phyloP scores from a whole-genome alignment of 1,284 basidiomycete genomes.

The Tremellales sp. region DNA sequence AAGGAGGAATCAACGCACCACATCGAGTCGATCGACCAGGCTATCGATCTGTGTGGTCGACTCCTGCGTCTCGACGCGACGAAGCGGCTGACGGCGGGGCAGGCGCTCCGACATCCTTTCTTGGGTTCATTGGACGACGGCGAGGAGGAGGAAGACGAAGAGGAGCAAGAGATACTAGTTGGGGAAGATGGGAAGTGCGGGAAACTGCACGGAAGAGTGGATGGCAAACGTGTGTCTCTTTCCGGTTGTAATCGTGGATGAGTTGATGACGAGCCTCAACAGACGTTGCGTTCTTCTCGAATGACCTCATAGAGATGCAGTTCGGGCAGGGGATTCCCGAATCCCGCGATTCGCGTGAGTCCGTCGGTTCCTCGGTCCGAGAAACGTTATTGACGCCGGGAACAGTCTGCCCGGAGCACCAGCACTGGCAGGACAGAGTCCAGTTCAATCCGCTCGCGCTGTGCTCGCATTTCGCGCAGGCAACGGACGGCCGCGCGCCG shows the following conservation, averaged over 20 bases:
- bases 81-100: conserved; percentile 67
- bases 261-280: neutral
- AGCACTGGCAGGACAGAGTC: conserved; percentile 41
- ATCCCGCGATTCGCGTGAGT: conserved; percentile 22
- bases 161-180: conserved; percentile 18
- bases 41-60: conserved; percentile 67
- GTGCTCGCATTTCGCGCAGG: neutral
- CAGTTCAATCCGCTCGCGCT: conserved; percentile 30
- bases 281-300: conserved; percentile 38
- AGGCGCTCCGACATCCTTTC: conserved; percentile 74
- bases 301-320: conserved; percentile 31
- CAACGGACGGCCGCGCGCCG: neutral
- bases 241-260: neutral
- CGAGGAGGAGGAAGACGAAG: conserved; percentile 12
- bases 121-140: conserved; percentile 41
- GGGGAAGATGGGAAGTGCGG: conserved; percentile 39
- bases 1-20: conserved; percentile 49
- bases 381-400: neutral
- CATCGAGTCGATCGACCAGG: conserved; percentile 57
- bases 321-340: conserved; percentile 41
- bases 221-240: conserved; percentile 36
- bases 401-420: conserved; percentile 43
- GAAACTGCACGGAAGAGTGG: conserved; percentile 28
- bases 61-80: conserved; percentile 71
- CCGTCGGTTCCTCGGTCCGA: neutral